Conservation (phyloP, 2,329 filamentous ascomycete species). For the Sporothrix luriei region DNA sequence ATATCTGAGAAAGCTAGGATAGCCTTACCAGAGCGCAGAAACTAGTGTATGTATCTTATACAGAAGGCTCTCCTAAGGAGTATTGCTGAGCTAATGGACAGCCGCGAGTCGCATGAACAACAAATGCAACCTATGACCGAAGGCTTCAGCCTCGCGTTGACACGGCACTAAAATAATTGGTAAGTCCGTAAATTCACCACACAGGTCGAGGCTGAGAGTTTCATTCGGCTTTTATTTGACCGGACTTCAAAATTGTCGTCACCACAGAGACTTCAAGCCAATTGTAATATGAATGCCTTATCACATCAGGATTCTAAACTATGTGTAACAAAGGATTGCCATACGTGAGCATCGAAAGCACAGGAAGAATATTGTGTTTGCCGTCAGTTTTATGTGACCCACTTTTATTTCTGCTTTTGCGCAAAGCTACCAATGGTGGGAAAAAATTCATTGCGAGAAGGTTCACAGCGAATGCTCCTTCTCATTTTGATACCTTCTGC, state of each 20-base stretch:
- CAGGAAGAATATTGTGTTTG: neutral
- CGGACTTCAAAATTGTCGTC: neutral
- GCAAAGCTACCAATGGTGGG: conserved; percentile 19
- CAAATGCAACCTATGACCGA: conserved; percentile 13
- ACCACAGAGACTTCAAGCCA: neutral
- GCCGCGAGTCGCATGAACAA: neutral
- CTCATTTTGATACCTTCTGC: neutral
- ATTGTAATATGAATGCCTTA: neutral
- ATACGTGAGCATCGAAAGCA: too few species aligned
- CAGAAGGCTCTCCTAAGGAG: too few species aligned
- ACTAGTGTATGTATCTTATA: too few species aligned
- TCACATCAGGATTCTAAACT: neutral
- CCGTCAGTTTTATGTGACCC: neutral
- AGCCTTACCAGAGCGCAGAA: too few species aligned
- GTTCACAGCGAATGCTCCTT: conserved; percentile 18
- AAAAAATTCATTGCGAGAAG: conserved; percentile 25
- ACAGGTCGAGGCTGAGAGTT: conserved; percentile 1
- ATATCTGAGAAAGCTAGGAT: too few species aligned
- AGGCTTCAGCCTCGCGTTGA: conserved; percentile 10
- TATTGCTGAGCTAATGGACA: neutral
- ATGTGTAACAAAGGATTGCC: neutral
- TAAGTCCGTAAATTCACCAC: neutral
- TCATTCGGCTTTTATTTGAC: neutral
- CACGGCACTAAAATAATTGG: neutral
- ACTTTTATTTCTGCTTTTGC: conserved; percentile 25